Base-by-base conservation (phyloP, 1,139 yeast species). In the Debaryomyces psychrophilus region DNA sequence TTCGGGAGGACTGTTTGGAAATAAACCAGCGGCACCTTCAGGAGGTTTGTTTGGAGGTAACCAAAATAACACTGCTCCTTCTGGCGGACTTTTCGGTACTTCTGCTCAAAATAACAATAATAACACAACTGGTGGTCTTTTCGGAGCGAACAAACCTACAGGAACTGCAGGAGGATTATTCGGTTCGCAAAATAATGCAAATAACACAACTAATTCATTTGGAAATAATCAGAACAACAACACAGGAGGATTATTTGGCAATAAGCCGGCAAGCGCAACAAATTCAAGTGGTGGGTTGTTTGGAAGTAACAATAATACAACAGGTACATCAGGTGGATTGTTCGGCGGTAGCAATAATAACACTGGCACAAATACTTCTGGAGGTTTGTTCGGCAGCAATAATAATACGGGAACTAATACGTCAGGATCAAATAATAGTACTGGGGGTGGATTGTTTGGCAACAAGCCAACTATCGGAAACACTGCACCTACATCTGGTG, bases 241-340 rank as follows among this genome's bases (percentile, higher is more conserved):
- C 31, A 45, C 50, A 4, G 62, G 72, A 9, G 69, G 77, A 2
- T 56, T 73, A 11, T 76, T 79, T 64, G 81, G 81, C n/a, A 58
- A 61, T 33, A 67, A 64, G 42, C 54, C 50, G 15, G 46, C 46
- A 18, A 42, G 41, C 12, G 27, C 44, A 27, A 41, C 44, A 6
- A 25, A 56, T 26, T 54, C 62, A 3, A 44, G 63, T 23, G 64
- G 67, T 25, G 67, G 68, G 0, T 50, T 66, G 28, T 66, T 67
- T 51, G 72, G 48, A 36, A 48, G 48, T 26, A 50, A 40, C 40
- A 37, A 44, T 44, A 53, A 47, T 36, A 41, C 49, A 44, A 26
- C 54, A 38, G 41, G 46, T 20, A 29, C 46, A 4, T 42, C 44
- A 18, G 60, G 69, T 15, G 68, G 73, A 4, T 51, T 69, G 8